A percentile compares a stretch with the other conserved stretches of the same genome.
These are phyloP conservation scores for Hypholoma fasciculare DNA, from an alignment of 768 basidiomycete genomes.

Conservation along the genomic window DNA sequence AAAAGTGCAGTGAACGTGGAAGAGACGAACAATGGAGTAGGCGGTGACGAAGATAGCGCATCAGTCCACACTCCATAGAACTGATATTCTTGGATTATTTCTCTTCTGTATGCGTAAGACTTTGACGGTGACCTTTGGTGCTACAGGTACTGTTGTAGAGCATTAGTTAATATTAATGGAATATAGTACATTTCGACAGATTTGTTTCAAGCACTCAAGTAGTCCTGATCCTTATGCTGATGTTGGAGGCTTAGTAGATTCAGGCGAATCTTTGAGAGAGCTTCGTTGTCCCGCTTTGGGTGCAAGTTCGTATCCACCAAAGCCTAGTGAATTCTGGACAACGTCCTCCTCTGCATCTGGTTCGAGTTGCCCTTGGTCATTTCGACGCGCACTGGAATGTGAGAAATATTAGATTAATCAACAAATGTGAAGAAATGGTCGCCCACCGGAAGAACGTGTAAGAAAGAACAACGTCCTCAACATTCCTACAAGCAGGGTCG, in stretches of 20 bases:
- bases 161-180: background rate
- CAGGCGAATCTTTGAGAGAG: background rate
- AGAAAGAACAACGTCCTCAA: conserved; percentile 90
- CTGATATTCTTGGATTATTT: background rate
- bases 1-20: conserved; percentile 5
- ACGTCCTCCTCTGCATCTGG: conserved; percentile 85
- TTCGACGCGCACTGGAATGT: conserved; percentile 73
- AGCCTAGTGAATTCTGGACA: conserved; percentile 81
- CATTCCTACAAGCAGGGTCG: conserved; percentile 82
- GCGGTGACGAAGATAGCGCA: background rate
- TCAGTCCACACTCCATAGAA: background rate
- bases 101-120: background rate
- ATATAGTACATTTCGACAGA: background rate
- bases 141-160: no score
- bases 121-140: no score
- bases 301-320: conserved; percentile 59
- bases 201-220: background rate
- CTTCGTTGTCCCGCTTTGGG: conserved; percentile 33
- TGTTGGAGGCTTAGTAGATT: conserved; percentile 6
- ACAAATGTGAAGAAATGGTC: background rate
- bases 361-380: conserved; percentile 81
- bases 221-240: background rate
- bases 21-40: background rate
- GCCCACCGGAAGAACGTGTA: conserved; percentile 97
- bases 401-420: background rate